A percentile compares a stretch with the other conserved stretches of the same genome.
Conservation (phyloP, 2,329 filamentous ascomycete species). For the Verticillium nubilum region DNA sequence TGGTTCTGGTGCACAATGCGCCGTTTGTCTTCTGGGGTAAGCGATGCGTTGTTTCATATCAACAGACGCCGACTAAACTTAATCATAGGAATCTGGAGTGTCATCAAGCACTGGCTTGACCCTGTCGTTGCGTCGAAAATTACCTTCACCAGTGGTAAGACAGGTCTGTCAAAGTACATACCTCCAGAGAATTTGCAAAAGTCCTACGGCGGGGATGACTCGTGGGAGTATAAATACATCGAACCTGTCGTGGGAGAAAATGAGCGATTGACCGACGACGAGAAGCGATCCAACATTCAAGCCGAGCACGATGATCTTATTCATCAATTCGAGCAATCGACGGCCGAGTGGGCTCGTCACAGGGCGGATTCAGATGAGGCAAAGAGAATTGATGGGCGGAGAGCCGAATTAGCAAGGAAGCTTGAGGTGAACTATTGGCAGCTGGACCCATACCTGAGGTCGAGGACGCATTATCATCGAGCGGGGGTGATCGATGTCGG, state of each 20-base stretch:
- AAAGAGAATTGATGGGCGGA: conserved; percentile 22
- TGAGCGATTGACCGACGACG: conserved; percentile 38
- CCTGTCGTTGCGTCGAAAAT: conserved; percentile 70
- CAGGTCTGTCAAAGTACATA: conserved; percentile 59
- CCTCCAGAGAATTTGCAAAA: conserved; percentile 51
- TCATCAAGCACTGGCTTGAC: conserved; percentile 72
- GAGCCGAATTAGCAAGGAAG: conserved; percentile 42
- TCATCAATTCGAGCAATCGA: conserved; percentile 51
- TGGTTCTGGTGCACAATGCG: conserved; percentile 68
- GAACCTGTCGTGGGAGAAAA: conserved; percentile 59
- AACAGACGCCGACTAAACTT: background rate
- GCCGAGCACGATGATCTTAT: conserved; percentile 46
- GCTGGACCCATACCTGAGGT: conserved; percentile 62
- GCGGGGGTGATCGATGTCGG: background rate
- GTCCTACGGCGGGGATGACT: conserved; percentile 61
- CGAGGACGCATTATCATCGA: conserved; percentile 17
- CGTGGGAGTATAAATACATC: conserved; percentile 60
- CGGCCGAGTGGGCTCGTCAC: conserved; percentile 51
- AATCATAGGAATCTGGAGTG: conserved; percentile 39
- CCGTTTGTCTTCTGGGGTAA: conserved; percentile 61
- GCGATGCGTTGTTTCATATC: background rate
- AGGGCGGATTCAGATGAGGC: conserved; percentile 20
- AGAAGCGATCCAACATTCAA: conserved; percentile 41
- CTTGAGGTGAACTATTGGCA: conserved; percentile 63
- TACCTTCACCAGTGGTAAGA: conserved; percentile 58